phyloP scores from a whole-genome alignment of 352 stramenopile genomes.

The Pythium pectinolyticum region DNA sequence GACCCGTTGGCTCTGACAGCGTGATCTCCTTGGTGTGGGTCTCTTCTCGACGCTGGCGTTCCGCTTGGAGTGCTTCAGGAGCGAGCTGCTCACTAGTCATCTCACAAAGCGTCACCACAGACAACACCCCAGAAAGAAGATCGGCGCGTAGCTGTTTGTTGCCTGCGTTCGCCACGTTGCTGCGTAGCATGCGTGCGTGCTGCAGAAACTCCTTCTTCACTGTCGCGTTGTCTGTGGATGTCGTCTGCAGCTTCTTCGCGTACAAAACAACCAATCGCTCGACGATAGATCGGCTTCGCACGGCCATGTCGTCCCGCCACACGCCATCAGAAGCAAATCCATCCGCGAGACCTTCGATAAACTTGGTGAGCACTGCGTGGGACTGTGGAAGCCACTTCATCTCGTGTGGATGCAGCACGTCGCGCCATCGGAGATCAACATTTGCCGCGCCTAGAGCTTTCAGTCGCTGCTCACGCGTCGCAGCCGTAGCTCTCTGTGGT shows the following conservation, averaged over 20 bases:
- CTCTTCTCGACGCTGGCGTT: slow-evolving; percentile 45
- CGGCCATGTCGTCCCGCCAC: slow-evolving; percentile 23
- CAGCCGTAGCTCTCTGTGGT: background rate
- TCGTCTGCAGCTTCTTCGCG: slow-evolving; percentile 32
- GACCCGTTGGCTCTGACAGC: slow-evolving; percentile 36
- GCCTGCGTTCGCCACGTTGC: slow-evolving; percentile 42
- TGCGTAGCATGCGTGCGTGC: slow-evolving; percentile 53
- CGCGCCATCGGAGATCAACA: slow-evolving; percentile 40
- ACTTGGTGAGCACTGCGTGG: slow-evolving; percentile 31
- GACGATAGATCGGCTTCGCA: slow-evolving; percentile 27
- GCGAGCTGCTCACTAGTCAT: slow-evolving; percentile 57
- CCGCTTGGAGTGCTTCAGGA: slow-evolving; percentile 44
- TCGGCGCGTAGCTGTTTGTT: slow-evolving; percentile 46
- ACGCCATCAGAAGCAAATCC: slow-evolving; percentile 40
- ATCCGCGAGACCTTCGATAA: slow-evolving; percentile 40
- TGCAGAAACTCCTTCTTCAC: slow-evolving; percentile 46
- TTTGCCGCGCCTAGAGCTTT: background rate
- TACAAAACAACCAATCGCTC: slow-evolving; percentile 39
- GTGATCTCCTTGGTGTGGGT: slow-evolving; percentile 45
- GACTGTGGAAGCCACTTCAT: slow-evolving; percentile 45
- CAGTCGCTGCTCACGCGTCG: background rate
- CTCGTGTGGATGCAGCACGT: slow-evolving; percentile 28
- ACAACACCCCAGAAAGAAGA: slow-evolving; percentile 33
- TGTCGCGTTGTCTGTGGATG: slow-evolving; percentile 27
- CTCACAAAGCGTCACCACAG: slow-evolving; percentile 29